These are phyloP conservation scores for Narthecium ossifragum DNA, from an alignment of 106 monocot species.

Conservation along the genomic window DNA sequence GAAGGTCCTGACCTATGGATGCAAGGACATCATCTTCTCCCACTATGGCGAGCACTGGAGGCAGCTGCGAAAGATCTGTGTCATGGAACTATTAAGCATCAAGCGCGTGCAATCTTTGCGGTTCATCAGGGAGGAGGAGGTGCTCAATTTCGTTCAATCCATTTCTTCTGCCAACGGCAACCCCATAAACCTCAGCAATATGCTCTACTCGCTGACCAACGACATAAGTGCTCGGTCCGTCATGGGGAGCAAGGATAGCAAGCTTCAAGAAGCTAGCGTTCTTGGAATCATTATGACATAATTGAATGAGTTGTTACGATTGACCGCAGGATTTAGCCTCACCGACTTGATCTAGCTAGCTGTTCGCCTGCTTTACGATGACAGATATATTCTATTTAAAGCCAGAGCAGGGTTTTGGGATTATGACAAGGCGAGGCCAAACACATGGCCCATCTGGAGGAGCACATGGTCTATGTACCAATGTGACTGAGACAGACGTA, in stretches of 20 bases:
- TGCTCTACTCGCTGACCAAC: slow-evolving; percentile 7
- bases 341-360: slow-evolving; percentile 19
- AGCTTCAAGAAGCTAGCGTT: neutral
- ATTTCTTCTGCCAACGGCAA: neutral
- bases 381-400: no score
- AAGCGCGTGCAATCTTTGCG: slow-evolving; percentile 25
- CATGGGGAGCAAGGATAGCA: slow-evolving; percentile 16
- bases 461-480: neutral
- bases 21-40: slow-evolving; percentile 12
- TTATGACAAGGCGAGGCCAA: slow-evolving; percentile 4
- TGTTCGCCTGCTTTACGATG: slow-evolving; percentile 7
- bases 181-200: slow-evolving; percentile 17
- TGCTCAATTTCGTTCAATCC: neutral
- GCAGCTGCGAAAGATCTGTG: slow-evolving; percentile 27
- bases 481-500: neutral
- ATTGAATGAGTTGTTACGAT: neutral
- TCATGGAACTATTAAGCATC: slow-evolving; percentile 22
- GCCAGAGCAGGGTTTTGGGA: neutral
- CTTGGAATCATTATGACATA: slow-evolving; percentile 1
- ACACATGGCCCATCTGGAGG: slow-evolving; percentile 12
- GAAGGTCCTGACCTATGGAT: slow-evolving; percentile 8
- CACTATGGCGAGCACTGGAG: slow-evolving; percentile 42
- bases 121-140: slow-evolving; percentile 24
- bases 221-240: slow-evolving; percentile 12
- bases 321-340: slow-evolving; percentile 10